Conservation (phyloP, 2,329 filamentous ascomycete species). For the Apiospora pterosperma region DNA sequence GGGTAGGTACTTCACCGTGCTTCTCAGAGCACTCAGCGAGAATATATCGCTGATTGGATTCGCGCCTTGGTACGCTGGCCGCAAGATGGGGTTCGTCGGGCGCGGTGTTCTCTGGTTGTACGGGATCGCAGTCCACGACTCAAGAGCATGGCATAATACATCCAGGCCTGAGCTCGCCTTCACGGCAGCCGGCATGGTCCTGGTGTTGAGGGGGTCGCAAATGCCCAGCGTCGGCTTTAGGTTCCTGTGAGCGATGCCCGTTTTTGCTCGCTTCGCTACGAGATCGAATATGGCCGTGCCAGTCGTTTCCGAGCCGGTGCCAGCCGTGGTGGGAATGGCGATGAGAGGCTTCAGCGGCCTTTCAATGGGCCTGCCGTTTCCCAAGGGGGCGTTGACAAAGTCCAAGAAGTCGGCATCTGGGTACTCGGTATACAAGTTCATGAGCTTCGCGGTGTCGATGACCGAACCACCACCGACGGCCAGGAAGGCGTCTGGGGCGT, state of each 20-base stretch:
- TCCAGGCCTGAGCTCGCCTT: slow-evolving; percentile 90
- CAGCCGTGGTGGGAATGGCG: slow-evolving; percentile 81
- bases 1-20: slow-evolving; percentile 89
- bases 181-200: slow-evolving; percentile 92
- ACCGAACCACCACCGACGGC: slow-evolving; percentile 92
- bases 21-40: slow-evolving; percentile 77
- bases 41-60: slow-evolving; percentile 99
- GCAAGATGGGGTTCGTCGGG: slow-evolving; percentile 82
- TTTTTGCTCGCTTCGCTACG: slow-evolving; percentile 86
- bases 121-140: slow-evolving; percentile 97
- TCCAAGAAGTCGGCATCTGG: slow-evolving; percentile 93
- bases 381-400: slow-evolving; percentile 94
- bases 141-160: slow-evolving; percentile 90
- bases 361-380: slow-evolving; percentile 75
- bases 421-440: slow-evolving; percentile 93
- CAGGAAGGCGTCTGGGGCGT: slow-evolving; percentile 82
- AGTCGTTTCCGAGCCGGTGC: slow-evolving; percentile 90
- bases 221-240: slow-evolving; percentile 94
- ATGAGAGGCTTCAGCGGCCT: slow-evolving; percentile 71
- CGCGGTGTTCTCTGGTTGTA: slow-evolving; percentile 82
- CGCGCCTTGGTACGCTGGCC: slow-evolving; percentile 93
- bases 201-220: slow-evolving; percentile 80
- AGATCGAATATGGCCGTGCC: slow-evolving; percentile 98
- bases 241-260: slow-evolving; percentile 90
- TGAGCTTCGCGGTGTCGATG: slow-evolving; percentile 97